A percentile compares a stretch with the other conserved stretches of the same genome.
These are phyloP conservation scores for Linum tenue DNA, from an alignment of 345 rosid species.

Conservation along the genomic window DNA sequence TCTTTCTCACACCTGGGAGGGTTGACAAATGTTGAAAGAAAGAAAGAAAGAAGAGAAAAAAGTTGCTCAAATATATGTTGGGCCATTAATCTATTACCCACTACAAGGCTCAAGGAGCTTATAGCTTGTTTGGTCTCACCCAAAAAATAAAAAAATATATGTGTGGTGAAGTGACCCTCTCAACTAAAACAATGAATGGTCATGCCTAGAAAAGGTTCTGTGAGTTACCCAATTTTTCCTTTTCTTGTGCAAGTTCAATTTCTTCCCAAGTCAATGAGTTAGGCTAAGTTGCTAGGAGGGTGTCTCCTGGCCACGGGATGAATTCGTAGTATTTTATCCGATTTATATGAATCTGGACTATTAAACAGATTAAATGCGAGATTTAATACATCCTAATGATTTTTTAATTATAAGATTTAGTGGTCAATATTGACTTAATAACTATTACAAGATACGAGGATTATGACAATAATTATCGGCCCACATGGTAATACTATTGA, in stretches of 20 bases:
- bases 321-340: no score
- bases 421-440: no score
- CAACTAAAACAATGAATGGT: slow-evolving; percentile 10
- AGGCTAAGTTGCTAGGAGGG: slow-evolving; percentile 16
- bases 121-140: slow-evolving; percentile 15
- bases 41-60: not conserved
- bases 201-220: no score
- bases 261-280: not conserved
- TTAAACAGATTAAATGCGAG: no score
- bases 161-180: slow-evolving; percentile 26
- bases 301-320: not conserved
- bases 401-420: no score
- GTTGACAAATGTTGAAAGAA: not conserved
- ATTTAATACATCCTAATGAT: no score
- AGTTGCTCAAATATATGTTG: slow-evolving; percentile 2
- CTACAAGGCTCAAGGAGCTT: slow-evolving; percentile 16
- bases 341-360: no score
- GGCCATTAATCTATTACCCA: slow-evolving; percentile 25
- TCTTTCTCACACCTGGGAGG: slow-evolving; percentile 16
- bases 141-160: slow-evolving; percentile 14
- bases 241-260: slow-evolving; percentile 12
- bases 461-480: no score
- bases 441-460: no score
- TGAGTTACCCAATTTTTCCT: no score
- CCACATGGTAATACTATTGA: no score